These are phyloP conservation scores for Hibiscus trionum DNA, from an alignment of 345 rosid species.

Conservation along the genomic window DNA sequence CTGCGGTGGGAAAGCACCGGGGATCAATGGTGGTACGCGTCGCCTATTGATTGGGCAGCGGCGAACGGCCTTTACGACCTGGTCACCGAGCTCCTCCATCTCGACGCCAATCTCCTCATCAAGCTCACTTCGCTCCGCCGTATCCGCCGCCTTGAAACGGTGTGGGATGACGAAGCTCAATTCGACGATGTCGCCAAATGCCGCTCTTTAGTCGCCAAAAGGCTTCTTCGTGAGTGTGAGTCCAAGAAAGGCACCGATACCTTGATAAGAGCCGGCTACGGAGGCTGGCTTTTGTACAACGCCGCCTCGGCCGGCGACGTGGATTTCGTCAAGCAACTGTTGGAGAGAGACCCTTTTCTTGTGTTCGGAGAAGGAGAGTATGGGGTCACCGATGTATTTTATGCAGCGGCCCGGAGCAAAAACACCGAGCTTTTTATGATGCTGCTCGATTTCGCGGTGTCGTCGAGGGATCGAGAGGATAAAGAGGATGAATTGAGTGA, in stretches of 20 bases:
- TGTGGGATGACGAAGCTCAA: conserved; percentile 79
- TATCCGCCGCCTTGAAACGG: conserved; percentile 91
- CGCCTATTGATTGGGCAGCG: conserved; percentile 91
- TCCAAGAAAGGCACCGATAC: conserved; percentile 42
- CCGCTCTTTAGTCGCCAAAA: conserved; percentile 62
- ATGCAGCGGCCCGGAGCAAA: conserved; percentile 77
- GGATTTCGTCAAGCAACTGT: conserved; percentile 50
- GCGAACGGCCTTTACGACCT: conserved; percentile 86
- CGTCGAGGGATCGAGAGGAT: conserved; percentile 15
- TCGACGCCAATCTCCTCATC: conserved; percentile 86
- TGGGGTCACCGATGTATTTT: conserved; percentile 78
- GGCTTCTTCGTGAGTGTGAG: conserved; percentile 61
- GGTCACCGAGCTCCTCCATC: conserved; percentile 71
- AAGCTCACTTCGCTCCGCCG: conserved; percentile 95
- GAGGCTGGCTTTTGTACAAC: conserved; percentile 93
- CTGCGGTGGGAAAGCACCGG: conserved; percentile 99
- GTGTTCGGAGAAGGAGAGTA: conserved; percentile 97
- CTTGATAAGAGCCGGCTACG: conserved; percentile 82
- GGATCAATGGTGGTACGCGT: conserved; percentile 98
- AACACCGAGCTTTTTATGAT: conserved; percentile 53
- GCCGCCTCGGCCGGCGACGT: conserved; percentile 92
- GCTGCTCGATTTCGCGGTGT: conserved; percentile 35
- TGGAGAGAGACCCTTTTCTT: conserved; percentile 72
- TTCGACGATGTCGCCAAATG: conserved; percentile 51
- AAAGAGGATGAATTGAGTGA: conserved; percentile 22